Base-by-base conservation (phyloP, 1,139 yeast species). In the Suhomyces maxii region DNA sequence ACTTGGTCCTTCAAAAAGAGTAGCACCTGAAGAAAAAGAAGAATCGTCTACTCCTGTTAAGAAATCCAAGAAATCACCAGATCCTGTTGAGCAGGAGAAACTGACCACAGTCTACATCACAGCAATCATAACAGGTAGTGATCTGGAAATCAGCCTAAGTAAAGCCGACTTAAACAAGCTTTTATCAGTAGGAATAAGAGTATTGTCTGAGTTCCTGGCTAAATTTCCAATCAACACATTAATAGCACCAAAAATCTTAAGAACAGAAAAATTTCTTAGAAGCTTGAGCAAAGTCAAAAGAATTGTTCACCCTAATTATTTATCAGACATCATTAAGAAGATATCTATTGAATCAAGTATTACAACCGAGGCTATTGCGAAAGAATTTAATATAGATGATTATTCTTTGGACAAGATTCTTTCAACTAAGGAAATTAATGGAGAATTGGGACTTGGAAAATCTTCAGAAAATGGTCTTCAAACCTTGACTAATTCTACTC, bases 261-360 rank as follows among this genome's bases (percentile, higher is more conserved):
- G 98, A 53, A 93, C 98, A 0, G 96, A 87, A 49, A 93, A 93
- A 65, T 91, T 91, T 59, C 72, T 93, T 48, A 63, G 69, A 32
- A 66, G 78, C 48, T 59, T 75, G 45, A 62, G 72, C 47, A 63
- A 59, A 45, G 76, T 67, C 1, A 52, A 58, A 11, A 58, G 63
- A 26, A 73, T 84, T 13, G 53, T 80, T 2, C 80, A 78, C 47
- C 83, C 84, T 0, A 58, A 61, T n/a, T 79, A 71, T 49, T 53
- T 80, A 23, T 57, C 60, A 11, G 80, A 77, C 38, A 68, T 80
- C 0, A 53, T 80, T 26, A 50, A 48, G 44, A 69, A 67, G 10
- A 37, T 56, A 26, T 32, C 49, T 3, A 31, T 46, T 2, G 58
- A 51, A 8, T 44, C 47, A n/a, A 7, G 26, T n/a, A 26, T 41